These are phyloP conservation scores for Voacanga thouarsii DNA, from an alignment of 257 asterid genomes.

Conservation along the genomic window DNA sequence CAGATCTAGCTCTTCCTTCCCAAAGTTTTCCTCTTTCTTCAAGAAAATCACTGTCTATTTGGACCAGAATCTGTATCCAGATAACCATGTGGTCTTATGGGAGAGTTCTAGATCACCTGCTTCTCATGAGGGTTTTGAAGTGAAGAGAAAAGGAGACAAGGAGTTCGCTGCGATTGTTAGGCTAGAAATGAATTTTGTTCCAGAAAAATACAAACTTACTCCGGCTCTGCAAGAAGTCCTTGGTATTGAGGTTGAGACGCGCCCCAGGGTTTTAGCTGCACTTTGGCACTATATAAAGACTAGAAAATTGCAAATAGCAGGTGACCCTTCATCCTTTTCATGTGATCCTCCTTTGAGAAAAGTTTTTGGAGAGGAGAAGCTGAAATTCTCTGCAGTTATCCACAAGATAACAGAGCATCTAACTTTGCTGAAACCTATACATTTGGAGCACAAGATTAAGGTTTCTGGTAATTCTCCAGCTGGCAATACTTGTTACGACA, in stretches of 20 bases:
- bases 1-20: constrained; percentile 31
- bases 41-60: constrained; percentile 83
- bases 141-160: constrained; percentile 82
- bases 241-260: constrained; percentile 84
- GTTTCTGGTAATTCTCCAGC: constrained; percentile 71
- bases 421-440: constrained; percentile 74
- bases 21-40: constrained; percentile 71
- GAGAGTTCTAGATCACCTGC: constrained; percentile 75
- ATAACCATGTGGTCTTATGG: constrained; percentile 84
- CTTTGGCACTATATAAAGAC: constrained; percentile 76
- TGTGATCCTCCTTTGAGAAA: constrained; percentile 74
- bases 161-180: constrained; percentile 85
- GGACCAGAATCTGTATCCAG: constrained; percentile 79
- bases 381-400: constrained; percentile 67
- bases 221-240: constrained; percentile 75
- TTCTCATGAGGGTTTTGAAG: constrained; percentile 79
- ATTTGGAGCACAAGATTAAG: constrained; percentile 78
- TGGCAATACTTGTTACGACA: constrained; percentile 79
- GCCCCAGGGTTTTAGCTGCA: constrained; percentile 62
- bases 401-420: constrained; percentile 73
- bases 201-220: constrained; percentile 74
- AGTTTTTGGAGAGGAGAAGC: constrained; percentile 81
- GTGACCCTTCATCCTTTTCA: constrained; percentile 65
- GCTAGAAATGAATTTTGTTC: constrained; percentile 73
- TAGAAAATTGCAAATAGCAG: constrained; percentile 60